A percentile compares a stretch with the other conserved stretches of the same genome.
phyloP scores from a whole-genome alignment of 192 early-diverging fungal species.

The Gigaspora rosea region DNA sequence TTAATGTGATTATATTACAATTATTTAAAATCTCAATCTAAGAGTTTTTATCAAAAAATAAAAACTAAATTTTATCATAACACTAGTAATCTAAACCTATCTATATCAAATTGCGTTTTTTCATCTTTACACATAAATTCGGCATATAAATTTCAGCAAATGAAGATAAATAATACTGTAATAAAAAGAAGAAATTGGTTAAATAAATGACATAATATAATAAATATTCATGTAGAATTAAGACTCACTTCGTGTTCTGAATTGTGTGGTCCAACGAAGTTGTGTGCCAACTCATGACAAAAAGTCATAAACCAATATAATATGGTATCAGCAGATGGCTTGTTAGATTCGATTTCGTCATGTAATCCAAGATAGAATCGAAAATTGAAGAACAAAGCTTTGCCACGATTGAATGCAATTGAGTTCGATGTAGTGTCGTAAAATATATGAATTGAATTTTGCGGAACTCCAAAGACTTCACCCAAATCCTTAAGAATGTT shows the following conservation, averaged over 20 bases:
- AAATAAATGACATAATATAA: neutral
- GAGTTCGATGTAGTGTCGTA: constrained; percentile 68
- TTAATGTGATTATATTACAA: no score
- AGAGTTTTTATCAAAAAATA: no score
- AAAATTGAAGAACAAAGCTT: constrained; percentile 82
- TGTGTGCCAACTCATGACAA: constrained; percentile 85
- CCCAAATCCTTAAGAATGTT: constrained; percentile 44
- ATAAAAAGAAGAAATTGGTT: constrained; percentile 3
- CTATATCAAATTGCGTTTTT: constrained; percentile 12
- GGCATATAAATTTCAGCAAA: constrained; percentile 74
- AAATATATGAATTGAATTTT: constrained; percentile 69
- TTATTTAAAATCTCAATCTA: no score
- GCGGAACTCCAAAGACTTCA: constrained; percentile 63
- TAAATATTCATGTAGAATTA: neutral
- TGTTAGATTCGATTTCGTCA: constrained; percentile 37
- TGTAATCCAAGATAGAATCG: constrained; percentile 76
- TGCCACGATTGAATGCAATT: constrained; percentile 80
- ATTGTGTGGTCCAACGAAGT: constrained; percentile 70
- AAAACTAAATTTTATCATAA: no score
- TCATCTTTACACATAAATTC: constrained; percentile 41
- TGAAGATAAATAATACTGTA: constrained; percentile 72
- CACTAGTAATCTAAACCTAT: neutral
- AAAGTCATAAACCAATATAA: constrained; percentile 86
- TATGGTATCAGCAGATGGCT: constrained; percentile 37
- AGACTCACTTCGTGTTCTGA: constrained; percentile 65